Evolutionary conservation across 768 basidiomycete species (phyloP).

Genomic region (Russula abietina): DNA sequence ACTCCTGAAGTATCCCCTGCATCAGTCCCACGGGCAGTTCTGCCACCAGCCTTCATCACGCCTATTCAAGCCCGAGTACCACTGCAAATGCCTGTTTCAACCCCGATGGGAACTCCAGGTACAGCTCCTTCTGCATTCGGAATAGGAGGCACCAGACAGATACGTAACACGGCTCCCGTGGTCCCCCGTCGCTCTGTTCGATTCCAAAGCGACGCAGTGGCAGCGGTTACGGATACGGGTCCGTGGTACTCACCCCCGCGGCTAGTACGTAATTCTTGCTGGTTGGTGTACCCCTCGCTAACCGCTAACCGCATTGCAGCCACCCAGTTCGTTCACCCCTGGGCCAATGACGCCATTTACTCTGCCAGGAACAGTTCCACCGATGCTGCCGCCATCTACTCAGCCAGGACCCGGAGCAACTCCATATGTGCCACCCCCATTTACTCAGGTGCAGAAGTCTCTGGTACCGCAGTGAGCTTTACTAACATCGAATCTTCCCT

Average conservation of each 20-base stretch:
- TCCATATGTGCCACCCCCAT: slow-evolving; percentile 18
- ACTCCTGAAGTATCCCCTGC: no score
- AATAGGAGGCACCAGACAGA: no score
- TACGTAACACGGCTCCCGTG: no score
- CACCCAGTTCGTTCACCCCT: background rate
- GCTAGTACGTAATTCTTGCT: background rate
- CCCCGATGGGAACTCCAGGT: no score
- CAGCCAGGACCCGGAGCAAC: no score
- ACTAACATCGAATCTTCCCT: slow-evolving; percentile 5
- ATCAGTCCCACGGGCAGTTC: no score
- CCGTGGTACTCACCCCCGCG: slow-evolving; percentile 2
- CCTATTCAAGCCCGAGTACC: no score
- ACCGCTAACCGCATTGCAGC: slow-evolving; percentile 11
- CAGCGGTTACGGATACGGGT: background rate
- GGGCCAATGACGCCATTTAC: background rate
- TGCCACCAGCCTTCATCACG: no score
- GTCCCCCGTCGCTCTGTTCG: no score
- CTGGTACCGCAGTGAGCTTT: background rate
- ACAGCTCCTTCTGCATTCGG: no score
- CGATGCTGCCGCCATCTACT: background rate
- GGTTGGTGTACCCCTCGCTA: background rate
- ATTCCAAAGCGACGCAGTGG: background rate
- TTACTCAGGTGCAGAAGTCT: slow-evolving; percentile 25
- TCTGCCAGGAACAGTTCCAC: no score
- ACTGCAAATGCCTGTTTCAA: no score